These are phyloP conservation scores for Fusarium tupiense DNA, from an alignment of 2,329 filamentous ascomycete genomes.

Conservation along the genomic window DNA sequence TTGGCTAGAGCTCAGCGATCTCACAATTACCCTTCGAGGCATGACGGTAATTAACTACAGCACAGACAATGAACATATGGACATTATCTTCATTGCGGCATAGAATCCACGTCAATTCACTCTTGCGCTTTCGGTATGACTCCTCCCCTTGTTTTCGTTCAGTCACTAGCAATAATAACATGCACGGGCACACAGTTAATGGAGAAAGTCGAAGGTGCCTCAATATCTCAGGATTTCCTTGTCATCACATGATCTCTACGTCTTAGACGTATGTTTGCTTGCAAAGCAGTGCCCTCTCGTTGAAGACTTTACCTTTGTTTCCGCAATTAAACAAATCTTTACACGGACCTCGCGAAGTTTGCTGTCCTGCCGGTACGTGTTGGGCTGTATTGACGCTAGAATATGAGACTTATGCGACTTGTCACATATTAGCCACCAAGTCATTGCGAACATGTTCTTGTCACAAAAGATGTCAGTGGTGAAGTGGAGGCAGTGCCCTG, in stretches of 20 bases:
- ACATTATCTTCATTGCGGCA: accelerated
- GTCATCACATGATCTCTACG: not conserved
- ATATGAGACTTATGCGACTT: accelerated
- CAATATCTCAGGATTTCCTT: not conserved
- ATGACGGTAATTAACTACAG: not conserved
- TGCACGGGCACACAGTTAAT: not conserved
- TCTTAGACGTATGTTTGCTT: not conserved
- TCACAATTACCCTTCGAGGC: not conserved
- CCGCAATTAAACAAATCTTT: not conserved
- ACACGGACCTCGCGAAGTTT: not conserved
- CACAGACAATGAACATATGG: not conserved
- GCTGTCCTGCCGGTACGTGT: not conserved
- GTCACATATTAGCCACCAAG: not conserved
- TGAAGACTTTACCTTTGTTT: not conserved
- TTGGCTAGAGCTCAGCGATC: not conserved
- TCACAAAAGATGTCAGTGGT: not conserved
- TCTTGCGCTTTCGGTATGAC: not conserved
- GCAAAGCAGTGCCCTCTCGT: not conserved
- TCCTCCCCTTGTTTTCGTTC: not conserved
- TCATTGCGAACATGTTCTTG: not conserved
- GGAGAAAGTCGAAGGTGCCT: no score
- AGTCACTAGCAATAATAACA: not conserved
- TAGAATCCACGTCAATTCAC: not conserved
- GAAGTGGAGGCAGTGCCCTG: not conserved
- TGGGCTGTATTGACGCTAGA: not conserved